phyloP scores from a whole-genome alignment of 805 yeast species.

The Teunomyces kruisii region DNA sequence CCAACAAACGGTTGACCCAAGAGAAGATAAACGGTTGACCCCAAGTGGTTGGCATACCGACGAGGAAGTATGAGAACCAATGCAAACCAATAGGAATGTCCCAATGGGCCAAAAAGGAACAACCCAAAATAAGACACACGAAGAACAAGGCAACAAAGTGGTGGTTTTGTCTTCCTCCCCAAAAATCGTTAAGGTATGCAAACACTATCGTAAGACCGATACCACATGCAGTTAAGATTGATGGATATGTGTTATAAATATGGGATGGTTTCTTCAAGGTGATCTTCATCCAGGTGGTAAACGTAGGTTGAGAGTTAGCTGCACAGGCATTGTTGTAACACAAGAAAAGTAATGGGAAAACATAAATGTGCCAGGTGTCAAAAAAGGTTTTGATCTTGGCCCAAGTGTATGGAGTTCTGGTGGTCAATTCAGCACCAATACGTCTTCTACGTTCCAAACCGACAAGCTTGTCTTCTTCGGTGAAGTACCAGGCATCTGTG shows the following conservation, averaged over 20 bases:
- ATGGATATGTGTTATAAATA: constrained; percentile 34
- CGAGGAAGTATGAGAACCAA: constrained; percentile 50
- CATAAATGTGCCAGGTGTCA: constrained; percentile 49
- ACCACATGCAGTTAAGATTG: constrained; percentile 30
- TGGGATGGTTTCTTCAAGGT: constrained; percentile 25
- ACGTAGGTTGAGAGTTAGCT: constrained; percentile 36
- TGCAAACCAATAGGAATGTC: constrained; percentile 47
- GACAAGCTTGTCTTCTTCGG: constrained; percentile 41
- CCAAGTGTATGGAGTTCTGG: constrained; percentile 41
- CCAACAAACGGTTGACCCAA: constrained; percentile 53
- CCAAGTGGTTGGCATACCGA: constrained; percentile 48
- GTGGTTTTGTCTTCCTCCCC: constrained; percentile 35
- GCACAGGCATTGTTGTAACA: constrained; percentile 35
- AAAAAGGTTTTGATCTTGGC: constrained; percentile 40
- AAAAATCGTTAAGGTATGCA: constrained; percentile 32
- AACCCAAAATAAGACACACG: constrained; percentile 39
- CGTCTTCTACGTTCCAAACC: constrained; percentile 44
- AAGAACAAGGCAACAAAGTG: constrained; percentile 39
- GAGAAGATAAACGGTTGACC: constrained; percentile 58
- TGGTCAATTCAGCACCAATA: constrained; percentile 41
- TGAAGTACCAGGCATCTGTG: constrained; percentile 42
- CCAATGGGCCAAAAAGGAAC: constrained; percentile 48
- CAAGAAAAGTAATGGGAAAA: constrained; percentile 42
- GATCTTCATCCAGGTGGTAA: constrained; percentile 36
- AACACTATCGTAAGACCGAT: constrained; percentile 35